A percentile compares a stretch with the other conserved stretches of the same genome.
phyloP scores from a whole-genome alignment of 2,329 filamentous ascomycete species.

The Apiospora hydei region DNA sequence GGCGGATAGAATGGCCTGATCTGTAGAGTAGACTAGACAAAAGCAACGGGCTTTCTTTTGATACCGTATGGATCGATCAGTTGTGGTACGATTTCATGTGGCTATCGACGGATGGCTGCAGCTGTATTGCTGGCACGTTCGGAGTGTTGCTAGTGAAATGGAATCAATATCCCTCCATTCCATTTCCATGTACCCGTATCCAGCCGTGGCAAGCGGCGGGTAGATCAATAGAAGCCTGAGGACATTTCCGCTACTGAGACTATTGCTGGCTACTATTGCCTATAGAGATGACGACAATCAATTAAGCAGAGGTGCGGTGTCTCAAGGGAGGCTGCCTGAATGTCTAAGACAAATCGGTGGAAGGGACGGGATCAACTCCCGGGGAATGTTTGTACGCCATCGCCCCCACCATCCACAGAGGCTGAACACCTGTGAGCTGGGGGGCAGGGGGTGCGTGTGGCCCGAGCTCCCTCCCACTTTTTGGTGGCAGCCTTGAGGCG shows the following conservation, averaged over 20 bases:
- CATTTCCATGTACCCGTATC: not conserved
- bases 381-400: not conserved
- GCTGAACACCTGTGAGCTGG: not conserved
- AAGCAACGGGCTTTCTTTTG: too few species aligned
- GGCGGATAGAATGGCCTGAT: not conserved
- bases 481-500: constrained; percentile 11
- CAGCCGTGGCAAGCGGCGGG: not conserved
- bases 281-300: not conserved
- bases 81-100: too few species aligned
- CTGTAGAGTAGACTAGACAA: not conserved
- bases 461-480: constrained; percentile 19
- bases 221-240: not conserved
- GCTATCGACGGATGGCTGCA: not conserved
- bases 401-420: not conserved
- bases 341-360: not conserved
- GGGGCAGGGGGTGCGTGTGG: not conserved
- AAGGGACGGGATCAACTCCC: not conserved
- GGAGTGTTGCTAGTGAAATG: not conserved
- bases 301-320: not conserved
- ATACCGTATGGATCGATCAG: too few species aligned
- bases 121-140: not conserved
- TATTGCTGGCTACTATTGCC: not conserved
- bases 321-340: not conserved
- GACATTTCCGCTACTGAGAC: not conserved
- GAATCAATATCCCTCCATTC: not conserved